These are phyloP conservation scores for Verbena officinalis DNA, from an alignment of 257 asterid species.

Conservation along the genomic window DNA sequence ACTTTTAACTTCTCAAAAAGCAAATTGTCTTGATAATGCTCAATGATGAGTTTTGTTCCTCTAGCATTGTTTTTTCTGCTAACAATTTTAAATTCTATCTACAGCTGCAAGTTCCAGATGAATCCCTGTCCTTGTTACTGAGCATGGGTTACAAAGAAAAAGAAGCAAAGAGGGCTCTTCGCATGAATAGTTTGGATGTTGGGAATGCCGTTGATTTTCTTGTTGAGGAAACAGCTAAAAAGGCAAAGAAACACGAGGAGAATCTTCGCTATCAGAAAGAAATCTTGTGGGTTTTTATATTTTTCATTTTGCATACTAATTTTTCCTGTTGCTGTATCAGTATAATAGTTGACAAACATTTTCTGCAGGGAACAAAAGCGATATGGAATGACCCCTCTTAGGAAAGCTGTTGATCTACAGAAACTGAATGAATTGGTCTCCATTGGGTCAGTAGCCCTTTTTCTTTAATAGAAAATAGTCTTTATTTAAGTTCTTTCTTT, in stretches of 20 bases:
- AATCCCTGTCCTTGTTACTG: conserved; percentile 64
- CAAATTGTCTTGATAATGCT: not conserved
- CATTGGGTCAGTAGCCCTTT: conserved; percentile 76
- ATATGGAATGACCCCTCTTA: conserved; percentile 80
- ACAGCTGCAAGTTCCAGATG: conserved; percentile 96
- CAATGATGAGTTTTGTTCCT: not conserved
- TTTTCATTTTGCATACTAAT: not conserved
- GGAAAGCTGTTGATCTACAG: conserved; percentile 80
- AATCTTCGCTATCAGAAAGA: conserved; percentile 56
- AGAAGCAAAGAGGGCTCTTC: conserved; percentile 89
- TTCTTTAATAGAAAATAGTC: no score
- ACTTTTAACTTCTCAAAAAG: no score
- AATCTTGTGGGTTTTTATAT: conserved; percentile 49
- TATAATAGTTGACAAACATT: conserved; percentile 23
- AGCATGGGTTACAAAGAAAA: conserved; percentile 83
- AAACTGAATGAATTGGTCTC: conserved; percentile 69
- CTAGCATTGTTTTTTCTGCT: conserved; percentile 6
- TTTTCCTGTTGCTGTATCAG: conserved; percentile 7
- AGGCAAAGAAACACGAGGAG: conserved; percentile 59
- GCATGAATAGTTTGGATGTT: conserved; percentile 80
- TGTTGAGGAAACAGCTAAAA: conserved; percentile 63
- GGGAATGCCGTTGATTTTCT: conserved; percentile 85
- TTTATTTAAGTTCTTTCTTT: no score
- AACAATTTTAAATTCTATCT: conserved; percentile 10
- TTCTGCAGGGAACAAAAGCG: conserved; percentile 77